Percentiles rank a stretch among this genome's conserved stretches.
These are phyloP conservation scores for Botrytis fragariae DNA, from an alignment of 2,329 filamentous ascomycete species.

Conservation along the genomic window DNA sequence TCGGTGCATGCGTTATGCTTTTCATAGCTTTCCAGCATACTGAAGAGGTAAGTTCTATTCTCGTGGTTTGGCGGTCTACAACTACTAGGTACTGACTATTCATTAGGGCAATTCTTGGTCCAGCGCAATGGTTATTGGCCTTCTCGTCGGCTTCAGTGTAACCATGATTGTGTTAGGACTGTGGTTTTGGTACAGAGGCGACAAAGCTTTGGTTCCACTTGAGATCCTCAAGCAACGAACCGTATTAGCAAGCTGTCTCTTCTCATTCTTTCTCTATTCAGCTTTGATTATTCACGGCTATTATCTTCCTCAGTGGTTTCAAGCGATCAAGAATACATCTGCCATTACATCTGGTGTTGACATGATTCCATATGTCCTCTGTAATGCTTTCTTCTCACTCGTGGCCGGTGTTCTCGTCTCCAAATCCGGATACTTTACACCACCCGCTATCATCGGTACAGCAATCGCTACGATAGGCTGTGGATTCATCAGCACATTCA, in stretches of 20 bases:
- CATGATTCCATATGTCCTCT: constrained; percentile 30
- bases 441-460: constrained; percentile 28
- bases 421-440: constrained; percentile 38
- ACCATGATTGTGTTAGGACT: constrained; percentile 34
- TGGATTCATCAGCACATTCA: constrained; percentile 40
- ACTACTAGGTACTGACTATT: neutral
- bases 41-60: constrained; percentile 31
- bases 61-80: neutral
- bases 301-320: constrained; percentile 35
- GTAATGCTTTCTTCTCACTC: constrained; percentile 37
- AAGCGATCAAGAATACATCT: constrained; percentile 27
- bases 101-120: constrained; percentile 32
- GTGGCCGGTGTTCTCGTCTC: constrained; percentile 36
- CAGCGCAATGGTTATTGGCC: constrained; percentile 35
- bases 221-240: constrained; percentile 41
- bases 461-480: constrained; percentile 26
- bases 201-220: constrained; percentile 49
- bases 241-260: constrained; percentile 35
- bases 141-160: constrained; percentile 35
- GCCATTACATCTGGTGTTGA: constrained; percentile 29
- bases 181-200: constrained; percentile 43
- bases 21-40: constrained; percentile 49
- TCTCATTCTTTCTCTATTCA: constrained; percentile 27
- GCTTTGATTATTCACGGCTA: constrained; percentile 33
- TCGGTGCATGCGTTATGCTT: constrained; percentile 41